Evolutionary conservation across 768 basidiomycete species (phyloP).

Genomic region (Mycena galopus): DNA sequence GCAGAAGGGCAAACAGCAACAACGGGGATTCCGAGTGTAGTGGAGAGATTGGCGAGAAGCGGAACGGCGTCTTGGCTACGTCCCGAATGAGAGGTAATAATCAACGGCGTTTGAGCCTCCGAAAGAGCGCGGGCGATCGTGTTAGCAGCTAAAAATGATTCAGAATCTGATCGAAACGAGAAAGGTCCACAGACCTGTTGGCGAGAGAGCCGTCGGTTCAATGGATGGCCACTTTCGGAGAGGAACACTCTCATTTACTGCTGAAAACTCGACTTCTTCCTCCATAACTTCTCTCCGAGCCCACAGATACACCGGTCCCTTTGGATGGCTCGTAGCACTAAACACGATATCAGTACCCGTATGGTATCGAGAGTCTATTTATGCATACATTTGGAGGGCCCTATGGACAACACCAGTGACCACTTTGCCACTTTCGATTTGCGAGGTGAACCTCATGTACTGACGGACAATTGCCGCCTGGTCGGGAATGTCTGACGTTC

Average conservation of each 20-base stretch:
- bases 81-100: slow-evolving; percentile 75
- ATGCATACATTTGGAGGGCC: slow-evolving; percentile 74
- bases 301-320: slow-evolving; percentile 83
- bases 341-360: not conserved
- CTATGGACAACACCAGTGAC: slow-evolving; percentile 65
- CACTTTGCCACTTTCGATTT: slow-evolving; percentile 68
- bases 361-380: not conserved
- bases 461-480: slow-evolving; percentile 79
- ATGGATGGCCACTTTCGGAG: slow-evolving; percentile 65
- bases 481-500: slow-evolving; percentile 71
- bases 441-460: slow-evolving; percentile 78
- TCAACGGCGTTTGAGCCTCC: slow-evolving; percentile 66
- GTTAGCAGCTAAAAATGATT: slow-evolving; percentile 44
- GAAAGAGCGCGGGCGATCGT: slow-evolving; percentile 64
- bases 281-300: slow-evolving; percentile 80
- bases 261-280: slow-evolving; percentile 62
- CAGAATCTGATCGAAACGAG: not conserved
- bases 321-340: slow-evolving; percentile 78
- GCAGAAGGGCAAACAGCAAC: slow-evolving; percentile 63
- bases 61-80: slow-evolving; percentile 63
- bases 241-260: slow-evolving; percentile 47
- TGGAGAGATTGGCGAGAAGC: slow-evolving; percentile 62
- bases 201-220: slow-evolving; percentile 62
- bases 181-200: slow-evolving; percentile 41
- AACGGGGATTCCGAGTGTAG: slow-evolving; percentile 66